Evolutionary conservation across 352 stramenopile species (phyloP).

Genomic region (Phytopythium delawarense): DNA sequence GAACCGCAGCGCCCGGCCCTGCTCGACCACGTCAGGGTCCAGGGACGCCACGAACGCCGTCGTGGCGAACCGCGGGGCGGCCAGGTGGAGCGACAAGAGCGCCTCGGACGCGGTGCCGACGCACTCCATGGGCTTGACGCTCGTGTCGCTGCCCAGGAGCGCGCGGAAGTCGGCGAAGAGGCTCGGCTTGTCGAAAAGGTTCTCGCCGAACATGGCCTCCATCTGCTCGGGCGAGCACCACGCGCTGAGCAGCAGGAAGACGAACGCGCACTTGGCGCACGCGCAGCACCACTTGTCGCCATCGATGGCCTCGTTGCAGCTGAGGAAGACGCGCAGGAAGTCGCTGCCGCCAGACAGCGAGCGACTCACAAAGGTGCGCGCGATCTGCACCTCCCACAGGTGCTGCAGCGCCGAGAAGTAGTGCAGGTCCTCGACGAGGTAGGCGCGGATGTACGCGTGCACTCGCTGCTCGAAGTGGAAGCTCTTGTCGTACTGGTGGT

Average conservation of each 20-base stretch:
- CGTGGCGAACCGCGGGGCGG: constrained; percentile 11
- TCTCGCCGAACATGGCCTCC: constrained; percentile 27
- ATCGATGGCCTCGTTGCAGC: constrained; percentile 34
- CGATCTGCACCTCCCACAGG: constrained; percentile 42
- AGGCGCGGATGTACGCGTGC: constrained; percentile 32
- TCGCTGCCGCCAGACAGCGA: constrained; percentile 16
- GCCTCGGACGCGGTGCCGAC: constrained; percentile 31
- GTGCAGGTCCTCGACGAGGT: constrained; percentile 30
- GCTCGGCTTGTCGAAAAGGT: constrained; percentile 25
- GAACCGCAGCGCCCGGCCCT: constrained; percentile 17
- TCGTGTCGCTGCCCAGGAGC: constrained; percentile 23
- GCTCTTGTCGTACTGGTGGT: constrained; percentile 50
- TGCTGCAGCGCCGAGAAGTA: constrained; percentile 43
- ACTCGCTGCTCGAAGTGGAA: constrained; percentile 30
- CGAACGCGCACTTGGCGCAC: constrained; percentile 41
- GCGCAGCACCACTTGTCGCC: constrained; percentile 34
- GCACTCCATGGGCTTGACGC: constrained; percentile 42
- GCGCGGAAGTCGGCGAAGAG: constrained; percentile 25
- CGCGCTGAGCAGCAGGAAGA: constrained; percentile 34
- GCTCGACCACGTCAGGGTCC: constrained; percentile 13
- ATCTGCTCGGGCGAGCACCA: constrained; percentile 23
- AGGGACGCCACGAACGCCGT: constrained; percentile 20
- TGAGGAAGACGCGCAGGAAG: constrained; percentile 36
- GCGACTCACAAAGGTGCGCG: constrained; percentile 22
- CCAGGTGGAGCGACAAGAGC: constrained; percentile 33